Base-by-base conservation (phyloP, 2,329 filamentous ascomycete species). In the Xylaria sp. region DNA sequence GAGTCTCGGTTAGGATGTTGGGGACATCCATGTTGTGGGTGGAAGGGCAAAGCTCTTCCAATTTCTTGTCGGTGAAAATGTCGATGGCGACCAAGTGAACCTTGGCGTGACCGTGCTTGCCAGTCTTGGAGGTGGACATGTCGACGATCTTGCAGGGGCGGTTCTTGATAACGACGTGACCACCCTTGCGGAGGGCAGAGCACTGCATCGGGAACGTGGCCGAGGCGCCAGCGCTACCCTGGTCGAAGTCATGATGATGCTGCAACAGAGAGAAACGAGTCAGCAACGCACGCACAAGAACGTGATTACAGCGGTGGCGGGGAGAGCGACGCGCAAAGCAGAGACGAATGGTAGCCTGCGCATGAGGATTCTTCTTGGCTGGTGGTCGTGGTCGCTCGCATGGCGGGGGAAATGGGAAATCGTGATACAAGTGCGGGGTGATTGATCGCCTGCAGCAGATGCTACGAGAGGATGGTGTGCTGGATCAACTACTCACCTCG, bases 41-140 rank as follows among this genome's bases (percentile, higher is more conserved):
- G 82, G 96, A 99, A 77, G 96, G 96, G 84, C 91, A 97, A 72
- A 99, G 90, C 87, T 99, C 97, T 88, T 99, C 96, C 76, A 97
- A 89, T 91, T 99, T 99, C 93, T 97, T 99, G 90, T 89, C 89
- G 75, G 94, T 99, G 91, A 99, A 99, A 88, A 99, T 98, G 84
- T 99, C 96, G 83, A 97, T 90, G 81, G 94, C 96, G 80, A 97
- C 92, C 79, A 99, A 87, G 87, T 99, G 95, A 83, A 99, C 96
- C 91, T 99, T 99, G 86, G 96, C 96, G 93, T 99, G 97, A 84
- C 96, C 96, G 92, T 99, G 96, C 93, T 99, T 99, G 86, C 96
- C 96, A 77, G 96, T 99, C 94, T 99, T 99, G 84, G 96, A 99
- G 87, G 96, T 99, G 77, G 94, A 97, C 97, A 99, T 99, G 82